phyloP scores from a whole-genome alignment of 192 early-diverging fungal genomes.

The Cladochytrium replicatum region DNA sequence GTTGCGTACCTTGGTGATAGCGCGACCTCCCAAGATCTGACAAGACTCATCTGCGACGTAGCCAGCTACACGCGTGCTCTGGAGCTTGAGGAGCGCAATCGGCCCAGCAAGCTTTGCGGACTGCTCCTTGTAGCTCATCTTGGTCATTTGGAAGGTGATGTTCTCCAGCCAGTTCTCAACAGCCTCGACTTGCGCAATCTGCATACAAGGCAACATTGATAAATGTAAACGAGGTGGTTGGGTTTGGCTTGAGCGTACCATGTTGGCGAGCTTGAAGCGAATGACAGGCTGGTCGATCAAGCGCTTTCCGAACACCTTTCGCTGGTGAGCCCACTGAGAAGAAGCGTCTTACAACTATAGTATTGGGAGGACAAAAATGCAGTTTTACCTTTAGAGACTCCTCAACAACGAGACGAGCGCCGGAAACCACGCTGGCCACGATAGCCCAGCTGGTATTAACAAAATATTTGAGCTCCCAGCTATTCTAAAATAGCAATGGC shows the following conservation, averaged over 20 bases:
- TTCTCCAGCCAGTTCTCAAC: slow-evolving; percentile 50
- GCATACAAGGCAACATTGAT: not conserved
- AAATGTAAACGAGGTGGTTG: not conserved
- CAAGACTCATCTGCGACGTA: slow-evolving; percentile 53
- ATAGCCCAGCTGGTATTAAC: slow-evolving; percentile 49
- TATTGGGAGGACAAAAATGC: slow-evolving; percentile 19
- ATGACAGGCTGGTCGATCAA: slow-evolving; percentile 64
- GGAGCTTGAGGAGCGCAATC: slow-evolving; percentile 51
- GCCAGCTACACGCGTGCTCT: slow-evolving; percentile 45
- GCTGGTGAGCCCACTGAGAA: slow-evolving; percentile 65
- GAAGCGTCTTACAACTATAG: too few species aligned
- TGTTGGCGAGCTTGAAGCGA: slow-evolving; percentile 53
- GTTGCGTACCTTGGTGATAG: slow-evolving; percentile 52
- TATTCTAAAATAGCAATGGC: slow-evolving; percentile 6
- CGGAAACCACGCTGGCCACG: slow-evolving; percentile 27
- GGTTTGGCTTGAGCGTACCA: slow-evolving; percentile 27
- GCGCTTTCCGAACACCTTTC: slow-evolving; percentile 61
- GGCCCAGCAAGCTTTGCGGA: slow-evolving; percentile 51
- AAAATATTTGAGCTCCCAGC: slow-evolving; percentile 35
- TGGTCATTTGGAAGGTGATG: slow-evolving; percentile 59
- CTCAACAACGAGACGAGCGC: slow-evolving; percentile 37
- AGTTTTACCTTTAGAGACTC: slow-evolving; percentile 40
- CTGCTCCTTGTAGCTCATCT: slow-evolving; percentile 57
- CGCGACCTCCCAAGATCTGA: slow-evolving; percentile 69
- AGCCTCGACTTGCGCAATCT: slow-evolving; percentile 34